phyloP scores from a whole-genome alignment of 2,329 filamentous ascomycete species.

The Phoma herbarum region DNA sequence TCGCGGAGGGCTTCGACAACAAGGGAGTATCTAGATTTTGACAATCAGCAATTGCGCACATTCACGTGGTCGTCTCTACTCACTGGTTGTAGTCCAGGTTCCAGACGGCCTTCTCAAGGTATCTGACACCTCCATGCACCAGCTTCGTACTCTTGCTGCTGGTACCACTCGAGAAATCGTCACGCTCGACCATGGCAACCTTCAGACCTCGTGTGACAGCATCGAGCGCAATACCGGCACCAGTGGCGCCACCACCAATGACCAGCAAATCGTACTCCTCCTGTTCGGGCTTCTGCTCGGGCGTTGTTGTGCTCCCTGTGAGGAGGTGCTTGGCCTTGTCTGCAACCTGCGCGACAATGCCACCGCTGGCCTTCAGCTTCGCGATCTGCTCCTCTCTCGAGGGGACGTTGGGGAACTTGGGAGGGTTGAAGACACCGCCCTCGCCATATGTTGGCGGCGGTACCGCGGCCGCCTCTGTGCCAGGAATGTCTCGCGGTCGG shows the following conservation, averaged over 20 bases:
- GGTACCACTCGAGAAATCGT: conserved; percentile 83
- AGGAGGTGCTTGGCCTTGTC: conserved; percentile 55
- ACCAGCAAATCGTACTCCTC: conserved; percentile 79
- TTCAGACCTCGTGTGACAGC: conserved; percentile 80
- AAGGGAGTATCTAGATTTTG: conserved; percentile 63
- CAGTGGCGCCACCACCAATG: conserved; percentile 82
- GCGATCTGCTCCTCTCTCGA: conserved; percentile 70
- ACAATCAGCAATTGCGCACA: conserved; percentile 17
- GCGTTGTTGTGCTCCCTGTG: conserved; percentile 40
- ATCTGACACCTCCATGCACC: conserved; percentile 84
- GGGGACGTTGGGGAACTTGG: conserved; percentile 71
- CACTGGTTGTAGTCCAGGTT: conserved; percentile 84
- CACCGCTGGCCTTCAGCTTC: conserved; percentile 64
- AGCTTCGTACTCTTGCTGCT: conserved; percentile 90
- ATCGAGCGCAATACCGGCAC: conserved; percentile 81
- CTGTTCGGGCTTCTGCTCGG: conserved; percentile 45
- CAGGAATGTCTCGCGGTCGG: conserved; percentile 76
- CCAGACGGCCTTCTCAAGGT: conserved; percentile 86
- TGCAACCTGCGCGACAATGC: conserved; percentile 43
- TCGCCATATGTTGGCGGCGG: conserved; percentile 75
- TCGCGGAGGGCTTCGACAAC: conserved; percentile 84
- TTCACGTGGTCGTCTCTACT: no score
- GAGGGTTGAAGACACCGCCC: conserved; percentile 72
- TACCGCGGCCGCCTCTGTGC: conserved; percentile 72
- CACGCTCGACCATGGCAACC: conserved; percentile 81